phyloP scores from a whole-genome alignment of 2,329 filamentous ascomycete genomes.

The Alternaria sp. region DNA sequence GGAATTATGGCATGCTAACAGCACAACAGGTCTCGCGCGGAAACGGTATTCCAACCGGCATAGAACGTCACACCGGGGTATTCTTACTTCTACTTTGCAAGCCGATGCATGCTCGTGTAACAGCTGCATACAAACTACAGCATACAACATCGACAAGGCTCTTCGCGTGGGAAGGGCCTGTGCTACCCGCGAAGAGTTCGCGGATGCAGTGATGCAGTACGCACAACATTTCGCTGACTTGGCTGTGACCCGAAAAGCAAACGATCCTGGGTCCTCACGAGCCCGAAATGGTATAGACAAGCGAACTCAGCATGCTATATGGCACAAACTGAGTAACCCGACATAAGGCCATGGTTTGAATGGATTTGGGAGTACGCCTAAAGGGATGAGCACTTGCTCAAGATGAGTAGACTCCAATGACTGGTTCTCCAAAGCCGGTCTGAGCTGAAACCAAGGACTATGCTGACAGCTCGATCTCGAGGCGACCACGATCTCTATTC shows the following conservation, averaged over 20 bases:
- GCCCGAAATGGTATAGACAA: neutral
- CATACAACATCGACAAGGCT: neutral
- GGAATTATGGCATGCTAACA: neutral
- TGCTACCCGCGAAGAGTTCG: neutral
- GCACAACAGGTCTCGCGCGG: neutral
- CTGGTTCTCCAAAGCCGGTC: neutral
- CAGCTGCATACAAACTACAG: neutral
- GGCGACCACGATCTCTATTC: neutral
- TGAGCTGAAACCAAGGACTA: neutral
- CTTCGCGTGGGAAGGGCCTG: neutral
- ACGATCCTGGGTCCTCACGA: neutral
- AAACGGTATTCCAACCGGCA: neutral
- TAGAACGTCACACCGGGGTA: neutral
- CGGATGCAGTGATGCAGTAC: neutral
- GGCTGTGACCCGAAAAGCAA: too few relatives aligned
- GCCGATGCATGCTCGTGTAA: neutral
- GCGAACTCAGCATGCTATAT: neutral
- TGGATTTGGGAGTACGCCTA: neutral
- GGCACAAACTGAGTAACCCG: neutral
- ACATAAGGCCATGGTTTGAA: neutral
- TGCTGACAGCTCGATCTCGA: neutral
- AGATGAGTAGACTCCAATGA: neutral
- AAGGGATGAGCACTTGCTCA: neutral
- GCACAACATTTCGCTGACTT: neutral
- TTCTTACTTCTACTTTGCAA: neutral